Base-by-base conservation (phyloP, 2,329 filamentous ascomycete species). In the Decorospora gaudefroyi region DNA sequence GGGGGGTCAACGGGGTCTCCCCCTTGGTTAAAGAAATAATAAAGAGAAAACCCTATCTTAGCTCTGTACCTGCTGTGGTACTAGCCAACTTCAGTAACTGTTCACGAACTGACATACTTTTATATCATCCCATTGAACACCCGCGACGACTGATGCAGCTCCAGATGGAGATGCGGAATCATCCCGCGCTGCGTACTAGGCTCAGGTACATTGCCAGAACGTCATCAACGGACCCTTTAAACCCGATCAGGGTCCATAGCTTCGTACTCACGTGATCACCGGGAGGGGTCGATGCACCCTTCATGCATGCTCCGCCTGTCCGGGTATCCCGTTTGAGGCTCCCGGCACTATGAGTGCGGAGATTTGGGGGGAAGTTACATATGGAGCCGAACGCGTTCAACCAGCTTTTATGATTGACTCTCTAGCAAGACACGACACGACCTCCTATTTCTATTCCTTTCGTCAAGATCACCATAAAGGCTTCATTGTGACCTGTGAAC, bases 261-360 rank as follows among this genome's bases (percentile, higher is more conserved):
- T 37, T 46, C 37, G 39, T 42, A 26, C 25, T n/a, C 17, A 43
- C 38, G 33, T 39, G 5, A 30, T 17, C 41, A 30, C 39, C 23
- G 31, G 31, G 62, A 67, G 65, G 63, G 62, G 62, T 59, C 38
- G 27, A 34, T 45, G 44, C 57, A 48, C 53, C 36, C 53, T 56
- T 60, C 57, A 38, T 41, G 39, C 51, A 45, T 52, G 31, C 51
- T 62, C 62, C 61, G 54, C 46, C 57, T 55, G 51, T 25, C 61
- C 59, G 61, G 53, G 23, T 31, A 30, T 26, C 42, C 39, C 37
- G 16, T 33, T 13, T 40, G 35, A 21, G 33, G 46, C 42, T 38
- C 18, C 36, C 42, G 34, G 37, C 26, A 10, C 7, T 17, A 2
- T 38, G 29, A 27, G 33, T 40, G 41, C 46, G 55, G 28, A 27